Percentiles rank a stretch among this genome's conserved stretches.
Conservation (phyloP, 306 rosid species). For the Phaseolus lunatus region DNA sequence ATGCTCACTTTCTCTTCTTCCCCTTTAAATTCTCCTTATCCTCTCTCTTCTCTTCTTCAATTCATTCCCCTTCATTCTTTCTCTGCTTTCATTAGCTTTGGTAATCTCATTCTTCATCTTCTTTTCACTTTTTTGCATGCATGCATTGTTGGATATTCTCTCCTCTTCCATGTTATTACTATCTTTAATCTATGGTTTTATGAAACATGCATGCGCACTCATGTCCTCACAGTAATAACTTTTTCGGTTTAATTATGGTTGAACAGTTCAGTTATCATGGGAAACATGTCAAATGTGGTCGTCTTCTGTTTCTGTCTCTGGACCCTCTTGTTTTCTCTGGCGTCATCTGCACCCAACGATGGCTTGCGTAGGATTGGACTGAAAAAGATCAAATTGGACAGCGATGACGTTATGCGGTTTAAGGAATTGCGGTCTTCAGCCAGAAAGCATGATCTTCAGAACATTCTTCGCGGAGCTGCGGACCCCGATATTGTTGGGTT, state of each 20-base stretch:
- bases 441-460: conserved; percentile 51
- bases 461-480: conserved; percentile 46
- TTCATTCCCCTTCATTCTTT: conserved; percentile 32
- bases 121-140: background rate
- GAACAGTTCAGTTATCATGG: conserved; percentile 61
- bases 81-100: background rate
- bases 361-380: conserved; percentile 78
- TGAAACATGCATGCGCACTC: background rate
- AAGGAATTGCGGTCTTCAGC: conserved; percentile 48
- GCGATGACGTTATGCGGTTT: conserved; percentile 50
- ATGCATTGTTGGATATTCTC: background rate
- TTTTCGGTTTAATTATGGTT: conserved; percentile 31
- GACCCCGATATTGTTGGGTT: conserved; percentile 62
- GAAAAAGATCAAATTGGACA: conserved; percentile 62
- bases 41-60: background rate
- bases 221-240: background rate
- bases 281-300: conserved; percentile 47
- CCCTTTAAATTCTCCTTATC: conserved; percentile 40
- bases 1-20: background rate
- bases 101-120: background rate
- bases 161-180: background rate
- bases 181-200: background rate
- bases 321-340: conserved; percentile 59
- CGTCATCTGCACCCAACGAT: conserved; percentile 51
- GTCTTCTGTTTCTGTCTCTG: conserved; percentile 58